Base-by-base conservation (phyloP, 2,329 filamentous ascomycete species). In the Aschersonia sp. region DNA sequence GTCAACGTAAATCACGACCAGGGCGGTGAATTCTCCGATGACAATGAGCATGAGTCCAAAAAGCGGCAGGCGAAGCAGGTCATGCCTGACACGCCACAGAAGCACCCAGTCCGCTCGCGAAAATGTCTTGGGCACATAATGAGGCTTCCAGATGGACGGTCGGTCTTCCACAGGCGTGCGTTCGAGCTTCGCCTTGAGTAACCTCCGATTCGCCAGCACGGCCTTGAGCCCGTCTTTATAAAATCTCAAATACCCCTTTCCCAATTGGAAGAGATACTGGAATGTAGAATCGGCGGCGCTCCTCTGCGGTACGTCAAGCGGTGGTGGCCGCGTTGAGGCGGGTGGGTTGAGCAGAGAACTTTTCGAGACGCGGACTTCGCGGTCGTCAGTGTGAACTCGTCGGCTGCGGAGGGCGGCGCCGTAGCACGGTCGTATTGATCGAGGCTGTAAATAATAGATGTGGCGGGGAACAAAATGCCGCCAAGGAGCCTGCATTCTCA, bases 171-270 rank as follows among this genome's bases (percentile, higher is more conserved):
- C 65, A 6, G 82, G 71, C n/a, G 63, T 60, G 47, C 57, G 53
- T 46, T 58, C 55, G 48, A 67, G 61, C 61, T 60, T 71, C 57
- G 67, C 64, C 46, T 66, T 63, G 10, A 82, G 61, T 9, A 74
- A 71, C 29, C 68, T 60, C 45, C 76, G 72, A 55, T 94, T 95
- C 50, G 70, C 66, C 61, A 79, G 80, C 46, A 94, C 80, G 56
- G 84, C 80, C 59, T 81, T 80, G 32, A 95, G 66, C 20, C 89
- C 91, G 1, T 78, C 74, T 66, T 92, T 94, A 78, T 96, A 97
- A 75, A 97, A 97, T 38, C 65, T 65, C 7, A 84, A 63, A 65
- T 94, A 95, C 46, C 84, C 79, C 61, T 84, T 84, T 52, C 87
- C 91, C 31, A 82, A 67, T 43, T 66, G 61, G 58, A 77, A 76